phyloP scores from a whole-genome alignment of 345 rosid genomes.

The Conringia planisiliqua region DNA sequence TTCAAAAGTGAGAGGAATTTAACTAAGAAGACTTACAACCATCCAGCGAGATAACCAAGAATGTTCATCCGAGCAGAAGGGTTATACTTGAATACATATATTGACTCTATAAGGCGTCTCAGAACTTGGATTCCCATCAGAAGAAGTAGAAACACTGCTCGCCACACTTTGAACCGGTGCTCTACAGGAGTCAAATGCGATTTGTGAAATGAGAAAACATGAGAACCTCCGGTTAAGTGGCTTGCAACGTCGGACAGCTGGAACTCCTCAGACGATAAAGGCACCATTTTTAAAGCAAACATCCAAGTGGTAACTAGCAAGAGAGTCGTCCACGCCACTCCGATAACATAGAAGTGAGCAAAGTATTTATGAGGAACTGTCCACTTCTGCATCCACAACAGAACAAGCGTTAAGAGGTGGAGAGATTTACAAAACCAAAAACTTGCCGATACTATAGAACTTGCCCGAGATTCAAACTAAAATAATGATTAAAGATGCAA shows the following conservation, averaged over 20 bases:
- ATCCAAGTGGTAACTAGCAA: constrained; percentile 56
- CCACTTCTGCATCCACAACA: constrained; percentile 46
- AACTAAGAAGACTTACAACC: constrained; percentile 51
- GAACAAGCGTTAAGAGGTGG: neutral
- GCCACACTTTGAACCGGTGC: constrained; percentile 48
- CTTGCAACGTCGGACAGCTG: constrained; percentile 23
- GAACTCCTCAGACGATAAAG: constrained; percentile 33
- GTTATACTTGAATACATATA: constrained; percentile 56
- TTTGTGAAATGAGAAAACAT: constrained; percentile 43
- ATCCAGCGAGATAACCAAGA: constrained; percentile 54
- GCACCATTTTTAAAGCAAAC: constrained; percentile 46
- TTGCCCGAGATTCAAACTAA: no score
- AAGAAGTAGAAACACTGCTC: constrained; percentile 54
- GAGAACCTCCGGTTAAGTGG: constrained; percentile 48
- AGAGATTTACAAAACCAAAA: no score
- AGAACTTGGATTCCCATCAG: constrained; percentile 68
- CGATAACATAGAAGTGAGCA: constrained; percentile 62
- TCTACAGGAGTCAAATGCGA: constrained; percentile 36
- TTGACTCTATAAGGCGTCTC: constrained; percentile 61
- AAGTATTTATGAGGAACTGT: constrained; percentile 71
- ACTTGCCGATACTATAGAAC: no score
- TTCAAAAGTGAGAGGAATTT: neutral
- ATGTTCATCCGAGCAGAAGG: constrained; percentile 65
- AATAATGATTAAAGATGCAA: no score
- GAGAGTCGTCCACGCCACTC: constrained; percentile 61